Evolutionary conservation across 768 basidiomycete species (phyloP).

Genomic region (Asterophora lycoperdoides): DNA sequence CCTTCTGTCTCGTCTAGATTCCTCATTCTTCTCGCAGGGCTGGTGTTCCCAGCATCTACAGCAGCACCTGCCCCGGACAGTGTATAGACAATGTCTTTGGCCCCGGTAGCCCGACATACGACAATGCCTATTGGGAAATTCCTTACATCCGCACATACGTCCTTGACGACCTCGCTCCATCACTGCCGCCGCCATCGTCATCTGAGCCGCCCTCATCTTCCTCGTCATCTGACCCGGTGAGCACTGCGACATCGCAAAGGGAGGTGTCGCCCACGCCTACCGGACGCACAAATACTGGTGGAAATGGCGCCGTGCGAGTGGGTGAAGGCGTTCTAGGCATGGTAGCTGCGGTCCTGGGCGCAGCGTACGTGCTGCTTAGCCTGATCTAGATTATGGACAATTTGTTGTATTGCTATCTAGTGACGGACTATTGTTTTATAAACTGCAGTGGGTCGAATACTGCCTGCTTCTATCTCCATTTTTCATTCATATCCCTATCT

Average conservation of each 20-base stretch:
- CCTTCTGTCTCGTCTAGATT: not conserved
- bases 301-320: not conserved
- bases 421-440: not conserved
- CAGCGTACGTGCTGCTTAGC: not conserved
- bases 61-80: constrained; percentile 38
- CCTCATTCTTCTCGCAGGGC: constrained; percentile 28
- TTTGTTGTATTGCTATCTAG: not conserved
- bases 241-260: not conserved
- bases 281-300: not conserved
- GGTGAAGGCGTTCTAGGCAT: not conserved
- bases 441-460: not conserved
- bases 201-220: not conserved
- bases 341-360: not conserved
- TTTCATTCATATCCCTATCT: no score
- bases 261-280: not conserved
- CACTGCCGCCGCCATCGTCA: not conserved
- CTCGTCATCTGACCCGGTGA: not conserved
- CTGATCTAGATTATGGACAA: not conserved
- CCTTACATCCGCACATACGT: constrained; percentile 55
- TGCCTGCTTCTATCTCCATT: no score
- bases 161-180: constrained; percentile 19
- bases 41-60: constrained; percentile 40
- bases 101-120: constrained; percentile 40
- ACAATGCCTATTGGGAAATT: constrained; percentile 58
- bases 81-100: constrained; percentile 48